Conservation (phyloP, 768 basidiomycete genomes). For the Serpula lacrymans region DNA sequence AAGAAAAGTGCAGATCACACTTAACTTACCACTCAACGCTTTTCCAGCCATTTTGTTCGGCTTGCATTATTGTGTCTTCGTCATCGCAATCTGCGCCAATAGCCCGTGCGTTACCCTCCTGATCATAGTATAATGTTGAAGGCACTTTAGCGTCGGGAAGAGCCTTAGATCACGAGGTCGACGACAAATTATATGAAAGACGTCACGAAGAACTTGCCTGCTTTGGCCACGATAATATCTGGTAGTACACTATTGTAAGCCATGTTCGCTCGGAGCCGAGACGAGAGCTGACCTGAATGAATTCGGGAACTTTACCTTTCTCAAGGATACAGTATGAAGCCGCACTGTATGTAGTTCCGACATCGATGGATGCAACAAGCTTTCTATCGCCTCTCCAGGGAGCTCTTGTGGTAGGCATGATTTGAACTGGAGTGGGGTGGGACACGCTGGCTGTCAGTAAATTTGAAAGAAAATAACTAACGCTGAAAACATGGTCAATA, state of each 20-base stretch:
- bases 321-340: conserved; percentile 34
- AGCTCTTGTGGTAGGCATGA: no score
- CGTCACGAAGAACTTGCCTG: no score
- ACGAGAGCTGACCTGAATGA: conserved; percentile 23
- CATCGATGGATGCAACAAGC: conserved; percentile 41
- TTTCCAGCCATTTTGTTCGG: conserved; percentile 32
- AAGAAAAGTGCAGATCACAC: not conserved
- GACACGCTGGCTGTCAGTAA: no score
- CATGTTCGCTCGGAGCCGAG: not conserved
- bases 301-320: conserved; percentile 29
- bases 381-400: no score
- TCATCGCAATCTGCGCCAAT: conserved; percentile 41
- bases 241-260: no score
- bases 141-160: conserved; percentile 46
- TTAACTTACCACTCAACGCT: conserved; percentile 38
- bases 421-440: no score
- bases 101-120: conserved; percentile 33
- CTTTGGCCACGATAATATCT: no score
- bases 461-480: no score
- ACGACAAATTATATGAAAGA: not conserved
- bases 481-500: no score
- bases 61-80: conserved; percentile 32
- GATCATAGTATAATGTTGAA: conserved; percentile 45
- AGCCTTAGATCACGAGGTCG: conserved; percentile 48
- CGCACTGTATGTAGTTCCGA: conserved; percentile 43